Base-by-base conservation (phyloP, 805 yeast species). In the Kodamaea kaohsiungensis region DNA sequence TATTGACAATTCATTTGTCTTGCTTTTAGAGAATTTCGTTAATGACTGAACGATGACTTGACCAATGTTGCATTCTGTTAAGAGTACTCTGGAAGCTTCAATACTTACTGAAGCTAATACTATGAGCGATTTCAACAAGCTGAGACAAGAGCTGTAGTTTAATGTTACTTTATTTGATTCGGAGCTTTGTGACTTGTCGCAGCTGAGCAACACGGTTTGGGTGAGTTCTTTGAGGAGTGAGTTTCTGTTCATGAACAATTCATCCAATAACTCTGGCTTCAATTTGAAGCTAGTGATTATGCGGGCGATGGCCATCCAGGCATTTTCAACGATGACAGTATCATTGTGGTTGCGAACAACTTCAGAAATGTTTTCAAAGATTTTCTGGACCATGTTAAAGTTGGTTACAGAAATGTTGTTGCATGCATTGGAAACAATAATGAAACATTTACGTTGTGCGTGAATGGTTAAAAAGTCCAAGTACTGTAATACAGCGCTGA, bases 391-490 rank as follows among this genome's bases (percentile, higher is more conserved):
- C 47, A 75, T 72, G 2, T 70, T 70, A 48, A 84, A 80, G 57
- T 81, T 80, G 0, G 72, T 62, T 1, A 59, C 53, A 8, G 76
- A 73, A 2, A 87, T 74, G 42, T 72, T 72, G 8, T 78, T 73
- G 58, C 90, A 84, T 2, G 92, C 76, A 61, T 87, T 86, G 2
- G 95, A 87, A 15, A 88, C 87, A 38, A 89, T 87, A 0, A 77
- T 72, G 37, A 91, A 71, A 13, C 96, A 90, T 58, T 91, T 88
- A 52, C 96, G 75, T 68, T 93, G 98, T 0, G 96, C 89, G 70
- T 90, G 96, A 17, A 85, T 79, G 1, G 97, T 89, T 67, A 93
- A 88, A 64, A 93, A 93, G 66, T 95, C 98, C 56, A 92, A 75
- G 63, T 84, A 89, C 62, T 82, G 83, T 46, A 95, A 68, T 57